These are phyloP conservation scores for Serpula lacrymans DNA, from an alignment of 768 basidiomycete genomes.

Conservation along the genomic window DNA sequence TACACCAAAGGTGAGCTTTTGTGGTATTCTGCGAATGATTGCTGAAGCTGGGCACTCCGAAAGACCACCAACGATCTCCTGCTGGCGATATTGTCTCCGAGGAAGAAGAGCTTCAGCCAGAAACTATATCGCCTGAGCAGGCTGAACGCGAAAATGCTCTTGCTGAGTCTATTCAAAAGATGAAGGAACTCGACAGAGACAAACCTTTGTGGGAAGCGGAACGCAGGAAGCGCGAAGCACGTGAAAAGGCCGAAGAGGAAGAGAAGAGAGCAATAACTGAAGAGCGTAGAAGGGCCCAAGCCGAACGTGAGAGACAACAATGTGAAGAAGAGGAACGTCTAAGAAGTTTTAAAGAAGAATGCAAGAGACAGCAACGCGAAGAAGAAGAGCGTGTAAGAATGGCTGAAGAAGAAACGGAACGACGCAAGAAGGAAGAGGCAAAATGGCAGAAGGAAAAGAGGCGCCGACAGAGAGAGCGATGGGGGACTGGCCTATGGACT, in stretches of 20 bases:
- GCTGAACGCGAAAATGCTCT: slow-evolving; percentile 40
- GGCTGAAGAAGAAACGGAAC: slow-evolving; percentile 26
- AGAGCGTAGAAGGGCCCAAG: slow-evolving; percentile 28
- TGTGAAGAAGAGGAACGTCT: slow-evolving; percentile 22
- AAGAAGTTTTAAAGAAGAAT: slow-evolving; percentile 29
- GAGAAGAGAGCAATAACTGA: slow-evolving; percentile 34
- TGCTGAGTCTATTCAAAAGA: slow-evolving; percentile 62
- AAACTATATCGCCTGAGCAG: slow-evolving; percentile 29
- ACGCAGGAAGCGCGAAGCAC: slow-evolving; percentile 41
- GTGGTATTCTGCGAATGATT: too few relatives aligned
- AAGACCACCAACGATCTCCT: slow-evolving; percentile 4
- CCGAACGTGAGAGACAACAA: slow-evolving; percentile 17
- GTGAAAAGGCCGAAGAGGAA: slow-evolving; percentile 43
- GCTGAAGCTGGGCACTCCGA: not conserved
- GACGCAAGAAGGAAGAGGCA: slow-evolving; percentile 29
- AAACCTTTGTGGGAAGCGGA: slow-evolving; percentile 58
- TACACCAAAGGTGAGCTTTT: slow-evolving; percentile 1
- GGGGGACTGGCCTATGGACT: slow-evolving; percentile 63
- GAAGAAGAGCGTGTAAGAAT: slow-evolving; percentile 15
- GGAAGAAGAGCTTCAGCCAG: slow-evolving; percentile 1
- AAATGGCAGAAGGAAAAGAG: slow-evolving; percentile 37
- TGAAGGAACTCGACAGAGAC: slow-evolving; percentile 65
- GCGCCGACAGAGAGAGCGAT: slow-evolving; percentile 48
- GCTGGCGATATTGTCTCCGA: not conserved
- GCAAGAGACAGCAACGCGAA: slow-evolving; percentile 20